Percentiles rank a stretch among this genome's conserved stretches.
phyloP scores from a whole-genome alignment of 805 yeast genomes.

The Teunomyces cretensis region DNA sequence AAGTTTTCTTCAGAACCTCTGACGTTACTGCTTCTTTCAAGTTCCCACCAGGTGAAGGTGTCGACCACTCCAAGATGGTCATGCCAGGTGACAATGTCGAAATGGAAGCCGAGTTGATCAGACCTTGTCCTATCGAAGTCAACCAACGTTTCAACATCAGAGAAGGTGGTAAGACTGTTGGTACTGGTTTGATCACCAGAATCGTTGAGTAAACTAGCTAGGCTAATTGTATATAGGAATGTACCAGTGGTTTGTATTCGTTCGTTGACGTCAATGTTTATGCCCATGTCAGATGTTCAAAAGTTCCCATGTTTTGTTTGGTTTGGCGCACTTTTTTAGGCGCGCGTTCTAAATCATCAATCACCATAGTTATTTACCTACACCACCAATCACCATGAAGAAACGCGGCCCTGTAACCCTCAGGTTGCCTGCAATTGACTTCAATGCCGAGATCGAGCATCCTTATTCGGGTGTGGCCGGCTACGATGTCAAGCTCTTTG shows the following conservation, averaged over 20 bases:
- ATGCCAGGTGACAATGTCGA: conserved; percentile 98
- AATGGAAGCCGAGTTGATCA: conserved; percentile 86
- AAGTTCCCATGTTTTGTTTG: not conserved
- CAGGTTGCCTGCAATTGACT: conserved; percentile 33
- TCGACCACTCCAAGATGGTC: conserved; percentile 85
- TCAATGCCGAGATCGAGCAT: conserved; percentile 23
- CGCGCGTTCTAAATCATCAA: not conserved
- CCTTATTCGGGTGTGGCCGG: conserved; percentile 17
- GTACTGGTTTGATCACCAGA: conserved; percentile 97
- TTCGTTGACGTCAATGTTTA: not conserved
- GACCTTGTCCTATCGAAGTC: conserved; percentile 90
- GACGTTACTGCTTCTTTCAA: conserved; percentile 88
- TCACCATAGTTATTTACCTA: no score
- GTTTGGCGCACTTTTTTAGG: not conserved
- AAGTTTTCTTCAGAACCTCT: conserved; percentile 93
- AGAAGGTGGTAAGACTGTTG: conserved; percentile 99
- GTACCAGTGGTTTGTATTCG: conserved; percentile 2
- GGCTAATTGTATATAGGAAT: conserved; percentile 9
- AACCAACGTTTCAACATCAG: conserved; percentile 99
- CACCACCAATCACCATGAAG: not conserved
- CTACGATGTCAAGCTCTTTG: conserved; percentile 16
- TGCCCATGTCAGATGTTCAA: no score
- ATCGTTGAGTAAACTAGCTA: conserved; percentile 56
- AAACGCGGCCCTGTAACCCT: conserved; percentile 9
- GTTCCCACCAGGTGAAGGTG: conserved; percentile 76